Base-by-base conservation (phyloP, 495 filamentous ascomycete genomes). In the Penicillium chermesinum region DNA sequence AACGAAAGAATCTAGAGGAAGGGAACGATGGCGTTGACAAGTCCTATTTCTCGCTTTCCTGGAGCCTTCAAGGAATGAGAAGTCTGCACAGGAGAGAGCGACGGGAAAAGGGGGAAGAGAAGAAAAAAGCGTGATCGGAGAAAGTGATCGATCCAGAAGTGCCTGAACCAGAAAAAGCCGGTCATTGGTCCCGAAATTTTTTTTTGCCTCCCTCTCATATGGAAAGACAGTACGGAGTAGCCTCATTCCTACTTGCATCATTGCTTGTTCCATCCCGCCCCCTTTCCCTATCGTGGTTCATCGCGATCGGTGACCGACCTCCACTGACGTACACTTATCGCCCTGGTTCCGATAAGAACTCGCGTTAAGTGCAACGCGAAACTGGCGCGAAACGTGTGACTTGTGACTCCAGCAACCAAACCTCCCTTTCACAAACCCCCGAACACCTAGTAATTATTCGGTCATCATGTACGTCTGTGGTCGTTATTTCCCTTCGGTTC, bases 321-420 rank as follows among this genome's bases (percentile, higher is more conserved):
- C 10, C 25, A 10, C 5, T 30, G 25, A 30, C 25, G 25, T 38
- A 25, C 20, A 37, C 48, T 41, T 45, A 46, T 52, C 43, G 18
- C 1, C 10, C 12, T 18, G 12, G 27, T 36, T 21, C 18, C 25
- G 32, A 34, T 48, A 46, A 48, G 45, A 20, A 20, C 16, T 37
- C 45, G 45, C 45, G 45, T 40, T 48, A 48, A 72, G 65, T 75
- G 70, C 59, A 71, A 75, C 71, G 65, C 71, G 71, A 75, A 69
- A 68, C 56, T 60, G 54, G 53, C 69, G 61, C 69, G 69, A 58
- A 50, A 56, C 68, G 54, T 60, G 67, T 71, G 64, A 72, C 66
- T 52, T 62, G 43, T 25, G 14, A 20, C 10, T 30, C 25, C 10
- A 10, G 25, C 40, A 38, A 15, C 39, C 25, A 44, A 25, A 10